Evolutionary conservation across 768 basidiomycete species (phyloP).

Genomic region (Mycena vulgaris): DNA sequence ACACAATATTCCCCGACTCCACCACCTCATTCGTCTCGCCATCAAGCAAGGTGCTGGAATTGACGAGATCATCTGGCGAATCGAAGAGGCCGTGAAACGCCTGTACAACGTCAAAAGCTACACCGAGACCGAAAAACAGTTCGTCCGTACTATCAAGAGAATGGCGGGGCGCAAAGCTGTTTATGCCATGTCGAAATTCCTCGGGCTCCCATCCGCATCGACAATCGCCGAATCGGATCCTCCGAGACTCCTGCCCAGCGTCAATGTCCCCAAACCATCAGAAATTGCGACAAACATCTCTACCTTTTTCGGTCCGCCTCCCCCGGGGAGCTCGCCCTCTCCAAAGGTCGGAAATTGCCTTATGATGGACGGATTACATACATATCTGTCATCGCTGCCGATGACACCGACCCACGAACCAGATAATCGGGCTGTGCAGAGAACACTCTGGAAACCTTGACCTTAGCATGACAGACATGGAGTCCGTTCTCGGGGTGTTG

Average conservation of each 20-base stretch:
- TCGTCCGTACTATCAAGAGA: not conserved
- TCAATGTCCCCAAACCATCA: not conserved
- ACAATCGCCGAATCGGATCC: not conserved
- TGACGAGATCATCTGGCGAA: not conserved
- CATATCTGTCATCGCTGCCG: not conserved
- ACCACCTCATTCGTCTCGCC: conserved; percentile 4
- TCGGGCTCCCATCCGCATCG: not conserved
- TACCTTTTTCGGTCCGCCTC: not conserved
- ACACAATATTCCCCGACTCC: conserved; percentile 2
- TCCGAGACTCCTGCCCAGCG: not conserved
- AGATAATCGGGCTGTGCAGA: not conserved
- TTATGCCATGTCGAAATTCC: conserved; percentile 2
- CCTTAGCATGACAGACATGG: conserved; percentile 1
- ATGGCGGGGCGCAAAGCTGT: conserved; percentile 3
- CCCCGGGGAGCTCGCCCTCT: too few relatives aligned
- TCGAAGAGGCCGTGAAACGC: not conserved
- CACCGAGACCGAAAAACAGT: not conserved
- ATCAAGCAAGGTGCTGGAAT: conserved; percentile 3
- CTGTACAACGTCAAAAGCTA: not conserved
- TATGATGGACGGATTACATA: not conserved
- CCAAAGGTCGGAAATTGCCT: not conserved
- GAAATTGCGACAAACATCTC: not conserved
- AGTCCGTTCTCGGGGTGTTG: not conserved
- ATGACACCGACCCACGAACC: not conserved
- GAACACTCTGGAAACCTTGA: conserved; percentile 1